Evolutionary conservation across 768 basidiomycete species (phyloP).

Genomic region (Amanita jacksonii): DNA sequence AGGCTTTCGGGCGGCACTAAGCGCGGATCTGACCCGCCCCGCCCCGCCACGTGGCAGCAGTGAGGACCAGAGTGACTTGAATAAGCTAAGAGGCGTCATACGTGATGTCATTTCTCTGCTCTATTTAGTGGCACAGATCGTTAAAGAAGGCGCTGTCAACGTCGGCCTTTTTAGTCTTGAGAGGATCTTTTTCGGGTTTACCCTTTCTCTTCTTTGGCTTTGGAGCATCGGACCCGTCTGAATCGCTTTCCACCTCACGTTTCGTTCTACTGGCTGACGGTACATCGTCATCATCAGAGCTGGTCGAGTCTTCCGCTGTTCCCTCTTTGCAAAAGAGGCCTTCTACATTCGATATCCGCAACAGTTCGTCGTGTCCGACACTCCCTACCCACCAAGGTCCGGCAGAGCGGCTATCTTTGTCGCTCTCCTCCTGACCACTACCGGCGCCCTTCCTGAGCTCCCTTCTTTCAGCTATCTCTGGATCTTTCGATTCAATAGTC

Average conservation of each 20-base stretch:
- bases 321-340: conserved; percentile 51
- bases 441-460: conserved; percentile 10
- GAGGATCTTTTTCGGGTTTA: conserved; percentile 41
- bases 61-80: too few relatives aligned
- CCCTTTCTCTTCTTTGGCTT: conserved; percentile 45
- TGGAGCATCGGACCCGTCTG: conserved; percentile 14
- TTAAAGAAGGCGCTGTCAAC: conserved; percentile 59
- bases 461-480: conserved; percentile 6
- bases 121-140: conserved; percentile 32
- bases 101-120: too few relatives aligned
- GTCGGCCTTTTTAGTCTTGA: conserved; percentile 40
- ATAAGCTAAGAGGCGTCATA: too few relatives aligned
- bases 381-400: conserved; percentile 82
- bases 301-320: conserved; percentile 21
- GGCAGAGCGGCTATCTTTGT: conserved; percentile 9
- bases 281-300: conserved; percentile 10
- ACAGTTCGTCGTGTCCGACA: conserved; percentile 79
- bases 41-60: background rate
- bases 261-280: too few relatives aligned
- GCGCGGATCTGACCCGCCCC: background rate
- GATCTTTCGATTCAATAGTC: conserved; percentile 19
- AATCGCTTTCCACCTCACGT: conserved; percentile 12
- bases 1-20: background rate
- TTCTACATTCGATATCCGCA: conserved; percentile 79
- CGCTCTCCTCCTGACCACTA: conserved; percentile 14